Base-by-base conservation (phyloP, 2,329 filamentous ascomycete genomes). In the Botrytis cinerea region DNA sequence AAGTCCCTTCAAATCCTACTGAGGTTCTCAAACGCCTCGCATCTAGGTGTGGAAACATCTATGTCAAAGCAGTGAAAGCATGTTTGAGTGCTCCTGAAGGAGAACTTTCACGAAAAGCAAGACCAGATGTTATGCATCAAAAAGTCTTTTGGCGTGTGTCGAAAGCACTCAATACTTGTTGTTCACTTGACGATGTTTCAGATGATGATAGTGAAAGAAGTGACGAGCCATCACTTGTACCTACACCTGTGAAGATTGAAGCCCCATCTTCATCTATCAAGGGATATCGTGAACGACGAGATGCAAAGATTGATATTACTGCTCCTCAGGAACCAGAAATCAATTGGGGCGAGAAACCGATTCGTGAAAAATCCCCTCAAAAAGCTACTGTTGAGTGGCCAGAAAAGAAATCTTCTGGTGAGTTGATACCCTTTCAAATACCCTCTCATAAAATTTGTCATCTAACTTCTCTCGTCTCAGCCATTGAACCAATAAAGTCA, bases 31-130 rank as follows among this genome's bases (percentile, higher is more conserved):
- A 80, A 71, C 75, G 78, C 57, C 78, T 81, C 46, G 79, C 79
- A 54, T 89, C 20, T 86, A 86, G 78, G 79, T 94, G 92, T 77
- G 92, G 92, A 22, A 92, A 89, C 12, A 85, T 92, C 0, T 95
- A 94, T 81, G 91, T 90, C 87, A 91, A 90, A 79, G 92, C 91
- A 0, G 92, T 93, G 2, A 88, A 92, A 79, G 86, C 88, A 4
- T 94, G 92, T 78, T 90, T 92, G 85, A 86, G 86, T 73, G 90
- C 91, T n/a, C 89, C 91, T 3, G 91, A 94, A 68, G 85, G 88
- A 57, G 88, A 90, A 73, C 81, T 89, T 12, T 81, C 83, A 0
- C 87, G 86, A 1, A 81, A 82, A 46, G 80, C 81, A 0, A 82
- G 83, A 6, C 84, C 84, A 4, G 88, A 90, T 70, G 83, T 86